Percentiles rank a stretch among this genome's conserved stretches.
Conservation (phyloP, 805 yeast genomes). For the Lipomyces mesembrius region DNA sequence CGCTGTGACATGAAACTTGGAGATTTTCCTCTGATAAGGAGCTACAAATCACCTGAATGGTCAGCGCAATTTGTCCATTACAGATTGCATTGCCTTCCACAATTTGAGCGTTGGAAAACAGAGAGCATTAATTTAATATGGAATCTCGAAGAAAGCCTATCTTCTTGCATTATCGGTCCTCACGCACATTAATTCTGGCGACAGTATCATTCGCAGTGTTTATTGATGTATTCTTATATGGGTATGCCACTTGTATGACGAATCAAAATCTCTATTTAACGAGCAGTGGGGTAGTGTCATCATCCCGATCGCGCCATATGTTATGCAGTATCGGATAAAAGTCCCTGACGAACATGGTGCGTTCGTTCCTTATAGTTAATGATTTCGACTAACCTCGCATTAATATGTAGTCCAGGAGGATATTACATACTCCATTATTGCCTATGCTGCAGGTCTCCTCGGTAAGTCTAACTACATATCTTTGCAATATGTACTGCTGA, state of each 20-base stretch:
- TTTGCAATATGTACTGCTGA: not conserved
- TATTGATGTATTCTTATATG: conserved; percentile 45
- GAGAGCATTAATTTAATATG: not conserved
- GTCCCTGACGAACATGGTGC: conserved; percentile 35
- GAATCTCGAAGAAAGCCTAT: conserved; percentile 3
- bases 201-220: conserved; percentile 45
- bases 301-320: conserved; percentile 46
- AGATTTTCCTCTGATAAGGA: too few relatives aligned
- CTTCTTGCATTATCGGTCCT: not conserved
- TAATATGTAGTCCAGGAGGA: conserved; percentile 38
- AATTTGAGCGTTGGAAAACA: not conserved
- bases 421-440: conserved; percentile 42
- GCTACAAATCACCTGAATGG: too few relatives aligned
- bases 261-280: not conserved
- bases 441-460: conserved; percentile 46
- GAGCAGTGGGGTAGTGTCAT: conserved; percentile 29
- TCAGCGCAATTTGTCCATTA: too few relatives aligned
- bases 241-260: conserved; percentile 12
- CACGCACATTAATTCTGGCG: conserved; percentile 34
- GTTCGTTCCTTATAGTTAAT: not conserved
- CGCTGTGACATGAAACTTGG: too few relatives aligned
- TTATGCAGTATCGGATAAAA: conserved; percentile 41
- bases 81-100: too few relatives aligned
- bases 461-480: conserved; percentile 16
- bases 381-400: not conserved